Base-by-base conservation (phyloP, 2,329 filamentous ascomycete genomes). In the Fonsecaea monophora region DNA sequence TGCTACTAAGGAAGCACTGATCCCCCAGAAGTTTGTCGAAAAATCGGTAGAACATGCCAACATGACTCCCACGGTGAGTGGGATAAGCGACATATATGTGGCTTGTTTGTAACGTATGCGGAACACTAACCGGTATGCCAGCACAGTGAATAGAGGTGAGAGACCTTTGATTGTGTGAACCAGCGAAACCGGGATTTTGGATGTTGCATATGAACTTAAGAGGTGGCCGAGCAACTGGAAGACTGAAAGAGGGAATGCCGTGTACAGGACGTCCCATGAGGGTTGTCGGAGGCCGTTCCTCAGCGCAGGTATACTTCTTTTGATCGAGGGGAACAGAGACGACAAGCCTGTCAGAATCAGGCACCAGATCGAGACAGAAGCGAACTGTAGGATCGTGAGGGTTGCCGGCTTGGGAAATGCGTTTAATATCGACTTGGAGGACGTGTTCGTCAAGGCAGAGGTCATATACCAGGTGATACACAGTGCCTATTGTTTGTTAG, bases 141-240 rank as follows among this genome's bases (percentile, higher is more conserved):
- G 79, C 50, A 99, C 95, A 0, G 95, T 99, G 78, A 99, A 96
- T 7, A 99, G 84, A 3, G 95, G 95, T 2, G 94, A 98, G 32
- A 99, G 87, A 7, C 95, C 95, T 81, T 99, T 99, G 81, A 99
- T 98, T 0, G 95, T 99, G 79, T 99, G 95, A 3, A 99, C 95
- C 40, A 99, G 86, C 6, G 95, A 98, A 1, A 99, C 95, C 0
- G 95, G 94, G 62, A 99, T 98, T 77, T 93, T 92, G 59, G 92
- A 90, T 37, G 94, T 99, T 34, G 95, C 94, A 71, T 93, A 95
- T 5, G 94, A 96, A 78, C 92, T 97, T 53, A 98, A 83, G 48
- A 99, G 90, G 79, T 99, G 95, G 4, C 95, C 95, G 40, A 90
- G 90, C 60, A 99, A 92, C 78, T 97, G 94, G 78, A 99, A 99